These are phyloP conservation scores for Cadophora gregata DNA, from an alignment of 2,329 filamentous ascomycete species.

Conservation along the genomic window DNA sequence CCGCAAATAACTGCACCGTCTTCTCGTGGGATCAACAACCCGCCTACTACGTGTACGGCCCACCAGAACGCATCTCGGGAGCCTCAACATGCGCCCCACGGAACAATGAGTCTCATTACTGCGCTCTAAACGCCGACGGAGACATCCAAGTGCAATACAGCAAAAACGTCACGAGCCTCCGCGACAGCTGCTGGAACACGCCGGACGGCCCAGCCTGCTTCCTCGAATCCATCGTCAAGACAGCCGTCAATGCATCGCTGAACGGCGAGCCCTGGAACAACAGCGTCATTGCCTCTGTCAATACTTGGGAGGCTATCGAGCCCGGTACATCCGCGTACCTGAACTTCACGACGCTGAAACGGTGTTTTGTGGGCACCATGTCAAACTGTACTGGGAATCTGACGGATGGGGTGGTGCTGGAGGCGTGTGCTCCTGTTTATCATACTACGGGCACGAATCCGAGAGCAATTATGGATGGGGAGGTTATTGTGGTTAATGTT, in stretches of 20 bases:
- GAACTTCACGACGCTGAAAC: conserved; percentile 1
- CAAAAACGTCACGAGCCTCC: not conserved
- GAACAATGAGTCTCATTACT: not conserved
- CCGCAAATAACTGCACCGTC: not conserved
- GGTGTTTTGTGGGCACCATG: not conserved
- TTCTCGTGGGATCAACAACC: conserved; percentile 7
- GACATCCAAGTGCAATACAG: conserved; percentile 9
- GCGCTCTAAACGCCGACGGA: not conserved
- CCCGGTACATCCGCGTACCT: not conserved
- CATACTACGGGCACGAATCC: not conserved
- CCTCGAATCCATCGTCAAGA: conserved; percentile 2
- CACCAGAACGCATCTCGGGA: not conserved
- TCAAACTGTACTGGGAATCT: conserved; percentile 4
- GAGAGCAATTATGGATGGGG: not conserved
- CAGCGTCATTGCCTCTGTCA: not conserved
- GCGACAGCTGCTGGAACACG: not conserved
- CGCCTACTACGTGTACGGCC: not conserved
- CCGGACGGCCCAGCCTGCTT: not conserved
- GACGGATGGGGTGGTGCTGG: not conserved
- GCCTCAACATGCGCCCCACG: conserved; percentile 5
- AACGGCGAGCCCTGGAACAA: not conserved
- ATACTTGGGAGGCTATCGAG: not conserved
- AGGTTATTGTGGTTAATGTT: not conserved
- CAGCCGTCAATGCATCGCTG: not conserved
- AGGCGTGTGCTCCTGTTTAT: conserved; percentile 7